Base-by-base conservation (phyloP, 129 eudicot genomes). In the Helianthus tuberosus region DNA sequence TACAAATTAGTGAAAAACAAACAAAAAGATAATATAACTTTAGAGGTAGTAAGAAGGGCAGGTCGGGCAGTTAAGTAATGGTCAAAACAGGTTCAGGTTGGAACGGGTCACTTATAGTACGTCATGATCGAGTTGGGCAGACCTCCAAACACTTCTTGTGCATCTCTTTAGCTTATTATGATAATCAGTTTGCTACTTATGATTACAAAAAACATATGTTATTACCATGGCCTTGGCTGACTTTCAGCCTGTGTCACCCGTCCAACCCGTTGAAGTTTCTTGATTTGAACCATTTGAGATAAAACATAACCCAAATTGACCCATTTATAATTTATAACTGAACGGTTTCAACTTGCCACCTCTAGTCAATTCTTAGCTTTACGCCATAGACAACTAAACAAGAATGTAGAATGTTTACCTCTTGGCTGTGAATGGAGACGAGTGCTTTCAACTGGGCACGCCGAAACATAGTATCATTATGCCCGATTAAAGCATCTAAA, bases 381-480 rank as follows among this genome's bases (percentile, higher is more conserved):
- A 43, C 2, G 35, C 60, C 25, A 64, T 15, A 66, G 8, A 68
- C 66, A 15, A 77, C 27, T 51, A 47, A 15, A 48, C 57, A 67
- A 20, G 16, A 63, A 74, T 23, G 54, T 62, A 20, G 16, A 63
- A 74, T 23, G 50, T 58, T 78, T 88, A 93, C 98, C 98, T 90
- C 98, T 85, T 86, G 88, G 80, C 98, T 63, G 36, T 93, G 98
- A 53, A 93, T 90, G 62, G 97, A 90, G 74, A 93, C 98, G 32
- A 93, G 96, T 64, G 97, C 98, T 88, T 93, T 93, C 77, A 93
- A 74, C 67, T 93, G 98, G 66, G 97, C 93, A 52, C 98, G 91
- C 64, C 98, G 90, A 71, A 93, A 93, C 68, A 90, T 58, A 25
- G 88, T 84, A 77, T 91, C 89, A 70, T 76, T 65, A 80, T 93